Percentiles rank a stretch among this genome's conserved stretches.
Conservation (phyloP, 148 eudicot genomes). For the Silene conica region DNA sequence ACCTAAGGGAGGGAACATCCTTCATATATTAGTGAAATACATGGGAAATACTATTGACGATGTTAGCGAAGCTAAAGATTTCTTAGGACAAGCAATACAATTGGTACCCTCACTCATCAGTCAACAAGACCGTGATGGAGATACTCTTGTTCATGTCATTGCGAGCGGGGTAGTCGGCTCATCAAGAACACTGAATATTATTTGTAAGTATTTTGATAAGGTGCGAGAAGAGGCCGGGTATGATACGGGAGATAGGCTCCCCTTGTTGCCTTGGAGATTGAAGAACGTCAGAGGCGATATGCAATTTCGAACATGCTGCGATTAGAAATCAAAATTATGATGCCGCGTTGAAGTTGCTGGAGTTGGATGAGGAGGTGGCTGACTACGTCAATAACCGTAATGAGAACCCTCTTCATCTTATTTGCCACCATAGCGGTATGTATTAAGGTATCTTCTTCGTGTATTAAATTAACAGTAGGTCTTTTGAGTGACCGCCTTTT, state of each 20-base stretch:
- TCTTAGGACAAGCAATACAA: background rate
- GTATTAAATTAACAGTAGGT: too few relatives aligned
- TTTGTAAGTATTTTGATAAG: background rate
- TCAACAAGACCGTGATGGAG: background rate
- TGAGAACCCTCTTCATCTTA: constrained; percentile 12
- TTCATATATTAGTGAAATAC: background rate
- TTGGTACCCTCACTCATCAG: background rate
- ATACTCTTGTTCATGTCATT: constrained; percentile 2
- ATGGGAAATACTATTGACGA: background rate
- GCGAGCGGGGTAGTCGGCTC: too few relatives aligned
- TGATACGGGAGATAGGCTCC: background rate
- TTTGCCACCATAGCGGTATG: too few relatives aligned
- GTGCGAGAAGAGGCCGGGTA: background rate
- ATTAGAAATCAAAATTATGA: background rate
- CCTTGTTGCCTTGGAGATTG: background rate
- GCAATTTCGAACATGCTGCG: background rate
- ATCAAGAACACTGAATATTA: too few relatives aligned
- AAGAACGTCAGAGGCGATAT: background rate
- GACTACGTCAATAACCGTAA: background rate
- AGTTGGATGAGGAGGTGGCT: background rate
- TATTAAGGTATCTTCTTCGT: too few relatives aligned
- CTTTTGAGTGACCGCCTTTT: too few relatives aligned
- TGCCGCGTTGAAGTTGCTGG: background rate
- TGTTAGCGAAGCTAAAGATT: background rate
- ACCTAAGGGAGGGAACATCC: background rate